Evolutionary conservation across 768 basidiomycete species (phyloP).

Genomic region (Mycena olivaceomarginata): DNA sequence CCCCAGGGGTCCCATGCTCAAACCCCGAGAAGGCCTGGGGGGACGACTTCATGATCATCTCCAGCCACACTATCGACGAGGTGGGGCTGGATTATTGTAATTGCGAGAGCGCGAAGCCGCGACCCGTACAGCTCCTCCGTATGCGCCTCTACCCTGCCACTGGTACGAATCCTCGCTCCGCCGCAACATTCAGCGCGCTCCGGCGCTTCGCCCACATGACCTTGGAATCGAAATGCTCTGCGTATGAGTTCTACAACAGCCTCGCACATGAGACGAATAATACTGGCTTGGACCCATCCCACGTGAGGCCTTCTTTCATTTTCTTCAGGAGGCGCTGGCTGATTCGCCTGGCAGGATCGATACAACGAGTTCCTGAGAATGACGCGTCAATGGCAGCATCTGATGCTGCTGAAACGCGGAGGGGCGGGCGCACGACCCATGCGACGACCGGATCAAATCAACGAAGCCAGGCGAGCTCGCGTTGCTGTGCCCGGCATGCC

Average conservation of each 20-base stretch:
- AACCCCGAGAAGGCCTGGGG: too few species aligned
- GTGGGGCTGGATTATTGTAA: too few species aligned
- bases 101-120: too few species aligned
- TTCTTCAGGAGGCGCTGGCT: too few species aligned
- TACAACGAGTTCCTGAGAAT: slow-evolving; percentile 45
- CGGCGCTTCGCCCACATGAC: slow-evolving; percentile 22
- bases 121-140: too few species aligned
- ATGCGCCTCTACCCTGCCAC: too few species aligned
- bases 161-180: too few species aligned
- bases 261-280: slow-evolving; percentile 40
- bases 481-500: background rate
- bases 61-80: too few species aligned
- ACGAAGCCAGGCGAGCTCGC: too few species aligned
- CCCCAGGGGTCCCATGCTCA: too few species aligned
- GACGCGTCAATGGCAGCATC: slow-evolving; percentile 43
- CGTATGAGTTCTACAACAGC: slow-evolving; percentile 42
- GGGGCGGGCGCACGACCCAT: background rate
- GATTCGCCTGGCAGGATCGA: slow-evolving; percentile 36
- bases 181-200: background rate
- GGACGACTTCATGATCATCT: too few species aligned
- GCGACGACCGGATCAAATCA: background rate
- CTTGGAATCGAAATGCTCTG: slow-evolving; percentile 38
- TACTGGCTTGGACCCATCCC: slow-evolving; percentile 9
- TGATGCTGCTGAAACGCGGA: slow-evolving; percentile 33
- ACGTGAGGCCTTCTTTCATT: background rate